Conservation (phyloP, 345 rosid genomes). For the Populus deltoides region DNA sequence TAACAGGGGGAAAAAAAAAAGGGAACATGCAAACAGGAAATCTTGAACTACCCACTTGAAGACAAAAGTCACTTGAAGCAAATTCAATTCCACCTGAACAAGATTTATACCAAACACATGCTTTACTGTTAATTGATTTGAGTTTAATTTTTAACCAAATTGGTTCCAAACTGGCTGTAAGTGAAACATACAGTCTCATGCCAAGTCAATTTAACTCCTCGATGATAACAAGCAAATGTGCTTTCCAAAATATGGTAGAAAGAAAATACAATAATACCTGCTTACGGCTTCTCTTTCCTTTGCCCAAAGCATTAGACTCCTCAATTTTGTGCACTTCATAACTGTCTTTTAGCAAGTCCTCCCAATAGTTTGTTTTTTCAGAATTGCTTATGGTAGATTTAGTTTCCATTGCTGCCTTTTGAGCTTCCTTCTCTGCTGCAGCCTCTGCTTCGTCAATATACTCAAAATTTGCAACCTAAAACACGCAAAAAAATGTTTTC, state of each 20-base stretch:
- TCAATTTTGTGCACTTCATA: slow-evolving; percentile 79
- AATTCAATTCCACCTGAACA: too few species aligned
- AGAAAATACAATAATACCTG: slow-evolving; percentile 50
- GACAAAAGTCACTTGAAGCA: too few species aligned
- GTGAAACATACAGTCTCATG: not conserved
- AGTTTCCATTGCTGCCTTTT: slow-evolving; percentile 53
- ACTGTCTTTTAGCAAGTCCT: slow-evolving; percentile 76
- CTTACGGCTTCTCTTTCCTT: slow-evolving; percentile 94
- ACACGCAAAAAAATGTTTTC: slow-evolving; percentile 13
- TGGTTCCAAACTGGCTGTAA: not conserved
- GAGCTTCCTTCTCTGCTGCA: slow-evolving; percentile 61
- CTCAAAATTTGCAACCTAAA: slow-evolving; percentile 95
- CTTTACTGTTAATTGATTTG: not conserved
- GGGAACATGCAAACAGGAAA: not conserved
- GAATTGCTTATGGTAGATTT: slow-evolving; percentile 48
- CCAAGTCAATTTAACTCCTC: not conserved
- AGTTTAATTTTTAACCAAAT: not conserved
- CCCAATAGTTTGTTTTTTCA: slow-evolving; percentile 86
- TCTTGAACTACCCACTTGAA: not conserved
- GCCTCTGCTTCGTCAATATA: slow-evolving; percentile 81
- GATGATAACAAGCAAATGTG: not conserved
- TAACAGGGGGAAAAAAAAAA: not conserved
- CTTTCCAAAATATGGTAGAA: not conserved
- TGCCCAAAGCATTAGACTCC: slow-evolving; percentile 84
- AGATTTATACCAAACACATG: too few species aligned